Evolutionary conservation across 164 flowering plant species (phyloP).

Genomic region (Aristolochia fimbriata): DNA sequence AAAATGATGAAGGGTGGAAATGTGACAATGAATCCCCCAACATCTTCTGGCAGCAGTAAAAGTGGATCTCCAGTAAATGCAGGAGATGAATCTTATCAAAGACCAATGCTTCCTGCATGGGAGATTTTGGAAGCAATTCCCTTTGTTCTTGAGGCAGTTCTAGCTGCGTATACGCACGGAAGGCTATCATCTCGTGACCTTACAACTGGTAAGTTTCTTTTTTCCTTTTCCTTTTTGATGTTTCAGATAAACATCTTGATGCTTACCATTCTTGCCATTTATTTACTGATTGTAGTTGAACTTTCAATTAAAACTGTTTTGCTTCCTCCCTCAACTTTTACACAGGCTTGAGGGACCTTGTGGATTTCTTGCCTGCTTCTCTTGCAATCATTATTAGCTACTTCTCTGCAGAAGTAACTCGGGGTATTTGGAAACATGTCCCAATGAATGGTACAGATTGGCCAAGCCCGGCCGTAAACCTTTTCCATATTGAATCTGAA

Average conservation of each 20-base stretch:
- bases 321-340: not conserved
- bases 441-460: conserved; percentile 93
- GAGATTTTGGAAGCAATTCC: conserved; percentile 87
- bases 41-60: conserved; percentile 40
- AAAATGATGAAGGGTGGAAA: conserved; percentile 44
- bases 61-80: conserved; percentile 44
- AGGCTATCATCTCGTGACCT: conserved; percentile 79
- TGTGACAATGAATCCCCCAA: conserved; percentile 26
- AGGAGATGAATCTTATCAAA: conserved; percentile 42
- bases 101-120: conserved; percentile 81
- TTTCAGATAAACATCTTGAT: too few relatives aligned
- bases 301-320: not conserved
- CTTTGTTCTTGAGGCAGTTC: conserved; percentile 69
- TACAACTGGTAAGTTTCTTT: conserved; percentile 60
- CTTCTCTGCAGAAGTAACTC: conserved; percentile 79
- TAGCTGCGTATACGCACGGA: conserved; percentile 85
- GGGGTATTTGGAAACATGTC: conserved; percentile 92
- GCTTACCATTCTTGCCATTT: too few relatives aligned
- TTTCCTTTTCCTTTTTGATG: not conserved
- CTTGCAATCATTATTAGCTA: conserved; percentile 69
- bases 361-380: conserved; percentile 86
- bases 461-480: conserved; percentile 93
- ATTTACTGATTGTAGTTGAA: too few relatives aligned
- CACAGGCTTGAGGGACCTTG: conserved; percentile 25
- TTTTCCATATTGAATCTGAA: conserved; percentile 54